Base-by-base conservation (phyloP, 148 eudicot genomes). In the Hydrangea macrophylla region DNA sequence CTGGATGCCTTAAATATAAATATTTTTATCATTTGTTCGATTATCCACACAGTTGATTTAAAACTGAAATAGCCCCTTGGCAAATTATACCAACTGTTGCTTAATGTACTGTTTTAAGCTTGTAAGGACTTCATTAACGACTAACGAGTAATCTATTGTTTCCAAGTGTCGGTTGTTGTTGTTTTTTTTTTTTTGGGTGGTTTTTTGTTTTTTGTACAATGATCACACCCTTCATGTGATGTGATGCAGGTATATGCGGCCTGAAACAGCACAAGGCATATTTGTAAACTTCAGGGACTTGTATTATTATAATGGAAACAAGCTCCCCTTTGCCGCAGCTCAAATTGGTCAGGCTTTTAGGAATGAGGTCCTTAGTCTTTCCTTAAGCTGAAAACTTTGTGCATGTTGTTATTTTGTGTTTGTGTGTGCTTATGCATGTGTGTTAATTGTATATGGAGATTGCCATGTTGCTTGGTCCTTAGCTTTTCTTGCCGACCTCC, bases 301-400 rank as follows among this genome's bases (percentile, higher is more conserved):
- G 39, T 70, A 70, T 8, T 70, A 60, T 33, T 70, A 70, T 61
- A 70, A 70, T 36, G 73, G 73, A 0, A 70, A 70, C 73, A 61
- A 70, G 55, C 65, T 70, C 10, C 73, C 73, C 2, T 70, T 70
- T 23, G 73, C 73, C 10, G 65, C 65, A 59, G 73, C 73, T 59
- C 73, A 69, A 53, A 69, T 69, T 59, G 73, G 73, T 69, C 73
- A 69, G 45, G 73, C 65, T 20, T 69, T 69, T 39, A 69, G 73
- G 30, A 70, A 70, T 36, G 73, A 70, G 73, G 73, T 70, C 11
- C 24, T 56, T 11, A 50, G 26, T 27, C 3, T 7, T 60, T 22
- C 8, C 37, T 18, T 28, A 6, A 31, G 31, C 61, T 12, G n/a
- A 27, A 27, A 56, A 12, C 35, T 27, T 12, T 9, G n/a, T 56